phyloP scores from a whole-genome alignment of 2,329 filamentous ascomycete genomes.

The Alternaria sp. region DNA sequence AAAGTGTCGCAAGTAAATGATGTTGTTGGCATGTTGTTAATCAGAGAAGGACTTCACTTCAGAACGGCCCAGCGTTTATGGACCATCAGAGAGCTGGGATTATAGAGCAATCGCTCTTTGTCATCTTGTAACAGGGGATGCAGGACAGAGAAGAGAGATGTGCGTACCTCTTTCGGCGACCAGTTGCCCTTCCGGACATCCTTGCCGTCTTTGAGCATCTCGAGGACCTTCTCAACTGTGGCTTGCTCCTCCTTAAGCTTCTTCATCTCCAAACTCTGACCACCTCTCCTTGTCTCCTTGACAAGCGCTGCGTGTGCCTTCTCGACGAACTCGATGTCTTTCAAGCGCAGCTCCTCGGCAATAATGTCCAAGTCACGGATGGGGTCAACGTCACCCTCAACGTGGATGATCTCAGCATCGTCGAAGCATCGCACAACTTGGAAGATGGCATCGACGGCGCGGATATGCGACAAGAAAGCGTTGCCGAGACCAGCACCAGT shows the following conservation, averaged over 20 bases:
- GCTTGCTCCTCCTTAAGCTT: constrained; percentile 95
- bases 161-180: constrained; percentile 91
- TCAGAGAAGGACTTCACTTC: constrained; percentile 87
- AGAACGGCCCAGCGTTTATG: constrained; percentile 79
- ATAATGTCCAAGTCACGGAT: constrained; percentile 95
- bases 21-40: constrained; percentile 29
- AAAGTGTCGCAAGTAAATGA: constrained; percentile 8
- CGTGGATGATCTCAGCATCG: constrained; percentile 99
- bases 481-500: constrained; percentile 98
- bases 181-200: constrained; percentile 92
- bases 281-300: constrained; percentile 94
- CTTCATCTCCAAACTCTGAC: constrained; percentile 97
- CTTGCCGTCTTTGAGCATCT: constrained; percentile 84
- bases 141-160: constrained; percentile 17
- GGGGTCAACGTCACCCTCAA: constrained; percentile 98
- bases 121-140: constrained; percentile 77
- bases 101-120: constrained; percentile 95
- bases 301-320: constrained; percentile 90
- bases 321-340: constrained; percentile 98
- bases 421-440: constrained; percentile 97
- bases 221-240: constrained; percentile 87
- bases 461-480: constrained; percentile 97
- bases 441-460: constrained; percentile 97
- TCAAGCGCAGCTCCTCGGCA: constrained; percentile 92
- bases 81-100: constrained; percentile 99